A percentile compares a stretch with the other conserved stretches of the same genome.
Conservation (phyloP, 1,139 yeast genomes). For the Meyerozyma sp. region DNA sequence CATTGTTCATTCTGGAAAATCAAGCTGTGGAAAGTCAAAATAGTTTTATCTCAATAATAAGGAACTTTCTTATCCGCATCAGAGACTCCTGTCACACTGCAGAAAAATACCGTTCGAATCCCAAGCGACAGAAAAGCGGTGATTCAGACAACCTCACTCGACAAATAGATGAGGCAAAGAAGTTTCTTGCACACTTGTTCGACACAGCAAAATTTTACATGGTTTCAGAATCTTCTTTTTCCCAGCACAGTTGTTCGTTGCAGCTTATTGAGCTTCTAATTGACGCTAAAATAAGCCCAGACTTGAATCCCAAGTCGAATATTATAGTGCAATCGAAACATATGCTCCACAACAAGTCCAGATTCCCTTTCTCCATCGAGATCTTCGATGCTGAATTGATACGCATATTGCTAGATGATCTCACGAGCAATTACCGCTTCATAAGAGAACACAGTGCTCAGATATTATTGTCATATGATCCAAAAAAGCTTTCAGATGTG, state of each 20-base stretch:
- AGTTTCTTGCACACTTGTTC: conserved; percentile 42
- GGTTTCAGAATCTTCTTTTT: conserved; percentile 67
- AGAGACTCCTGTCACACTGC: conserved; percentile 1
- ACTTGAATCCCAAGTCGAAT: conserved; percentile 4
- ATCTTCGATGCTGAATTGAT: conserved; percentile 35
- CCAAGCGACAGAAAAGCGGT: background rate
- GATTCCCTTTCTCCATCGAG: conserved; percentile 17
- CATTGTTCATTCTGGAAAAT: background rate
- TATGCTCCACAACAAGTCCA: conserved; percentile 4
- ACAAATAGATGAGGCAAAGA: background rate
- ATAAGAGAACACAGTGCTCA: conserved; percentile 50
- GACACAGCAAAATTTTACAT: conserved; percentile 36
- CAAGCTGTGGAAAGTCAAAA: background rate
- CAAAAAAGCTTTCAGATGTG: conserved; percentile 13
- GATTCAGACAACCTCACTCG: background rate
- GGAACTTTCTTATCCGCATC: background rate
- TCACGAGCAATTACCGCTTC: conserved; percentile 72
- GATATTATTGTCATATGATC: conserved; percentile 47
- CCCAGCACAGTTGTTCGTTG: conserved; percentile 48
- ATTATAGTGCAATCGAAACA: conserved; percentile 4
- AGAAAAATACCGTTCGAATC: background rate
- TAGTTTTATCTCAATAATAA: conserved; percentile 1
- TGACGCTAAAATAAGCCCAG: conserved; percentile 51
- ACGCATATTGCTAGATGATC: conserved; percentile 51
- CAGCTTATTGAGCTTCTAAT: conserved; percentile 45